Base-by-base conservation (phyloP, 2,329 filamentous ascomycete genomes). In the Verruconis gallopava region DNA sequence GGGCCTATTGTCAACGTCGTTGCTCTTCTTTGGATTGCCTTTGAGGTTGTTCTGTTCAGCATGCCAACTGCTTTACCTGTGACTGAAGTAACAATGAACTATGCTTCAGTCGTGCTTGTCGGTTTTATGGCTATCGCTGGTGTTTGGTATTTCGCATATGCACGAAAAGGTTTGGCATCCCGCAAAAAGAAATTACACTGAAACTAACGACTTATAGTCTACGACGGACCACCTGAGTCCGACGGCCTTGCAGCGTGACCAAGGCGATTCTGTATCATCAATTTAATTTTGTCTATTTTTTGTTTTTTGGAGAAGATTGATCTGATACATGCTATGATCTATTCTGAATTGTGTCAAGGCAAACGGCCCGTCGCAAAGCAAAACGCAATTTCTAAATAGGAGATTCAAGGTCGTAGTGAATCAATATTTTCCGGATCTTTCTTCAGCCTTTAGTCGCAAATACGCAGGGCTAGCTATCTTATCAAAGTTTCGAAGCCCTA, bases 1-100 rank as follows among this genome's bases (percentile, higher is more conserved):
- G 42, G 42, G 17, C 22, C 22, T 19, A 25, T 40, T 14, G 20
- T 40, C 13, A 44, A 44, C n/a, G 18, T 44, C 4, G 32, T 43
- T 9, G 34, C 41, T 2, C 41, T 43, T n/a, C 60, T 65, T 28
- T 88, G 81, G 81, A 84, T 86, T 45, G 57, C 65, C 19, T 66
- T 88, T 14, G 73, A 80, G 2, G 70, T 84, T 13, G 71, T 82
- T 43, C 63, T 88, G 35, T 88, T 86, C 63, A 85, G 79, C 55
- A 83, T 88, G 79, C 82, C 67, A 0, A 62, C 67, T 15, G 61
- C 57, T 35, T 46, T 69, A 12, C 62, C 65, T 0, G 61, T 61
- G 1, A 59, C 57, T 28, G 51, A 62, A 0, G 50, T 49, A 1
- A 57, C 51, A 2, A 61, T 69, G 66, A 69, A 69, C 44, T 64